phyloP scores from a whole-genome alignment of 805 yeast species.

The Ogataea nonfermentans region DNA sequence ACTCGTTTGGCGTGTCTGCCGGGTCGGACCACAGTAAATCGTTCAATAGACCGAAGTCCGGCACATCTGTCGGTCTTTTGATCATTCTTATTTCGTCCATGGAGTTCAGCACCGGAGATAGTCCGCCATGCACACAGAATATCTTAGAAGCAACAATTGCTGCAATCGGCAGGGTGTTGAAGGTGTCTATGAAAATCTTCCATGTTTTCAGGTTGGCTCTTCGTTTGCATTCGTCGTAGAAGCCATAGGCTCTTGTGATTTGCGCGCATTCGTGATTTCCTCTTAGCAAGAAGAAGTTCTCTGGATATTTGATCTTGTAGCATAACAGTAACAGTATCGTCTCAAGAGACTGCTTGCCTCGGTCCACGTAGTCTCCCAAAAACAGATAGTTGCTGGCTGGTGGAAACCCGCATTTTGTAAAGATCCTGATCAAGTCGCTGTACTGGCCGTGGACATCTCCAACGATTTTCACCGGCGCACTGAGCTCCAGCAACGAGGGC shows the following conservation, averaged over 20 bases:
- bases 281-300: conserved; percentile 85
- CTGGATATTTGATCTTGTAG: conserved; percentile 95
- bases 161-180: conserved; percentile 92
- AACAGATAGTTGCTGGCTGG: conserved; percentile 90
- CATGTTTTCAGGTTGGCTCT: conserved; percentile 89
- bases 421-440: conserved; percentile 83
- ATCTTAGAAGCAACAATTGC: conserved; percentile 95
- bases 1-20: conserved; percentile 75
- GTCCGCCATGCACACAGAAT: conserved; percentile 86
- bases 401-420: conserved; percentile 96
- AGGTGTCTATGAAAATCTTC: conserved; percentile 92
- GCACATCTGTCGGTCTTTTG: conserved; percentile 82
- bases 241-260: conserved; percentile 94
- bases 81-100: conserved; percentile 74
- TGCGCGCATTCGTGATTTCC: conserved; percentile 98
- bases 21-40: conserved; percentile 86
- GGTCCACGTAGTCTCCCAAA: conserved; percentile 94
- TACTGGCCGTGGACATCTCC: conserved; percentile 98
- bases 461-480: conserved; percentile 83
- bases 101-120: conserved; percentile 68
- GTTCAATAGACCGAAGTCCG: conserved; percentile 75
- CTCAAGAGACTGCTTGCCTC: conserved; percentile 95
- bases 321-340: conserved; percentile 84
- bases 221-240: conserved; percentile 96
- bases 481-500: conserved; percentile 83